Evolutionary conservation across 345 rosid species (phyloP), one percentile per base, ranked within the genome.

Genomic region (Viola odorata): DNA sequence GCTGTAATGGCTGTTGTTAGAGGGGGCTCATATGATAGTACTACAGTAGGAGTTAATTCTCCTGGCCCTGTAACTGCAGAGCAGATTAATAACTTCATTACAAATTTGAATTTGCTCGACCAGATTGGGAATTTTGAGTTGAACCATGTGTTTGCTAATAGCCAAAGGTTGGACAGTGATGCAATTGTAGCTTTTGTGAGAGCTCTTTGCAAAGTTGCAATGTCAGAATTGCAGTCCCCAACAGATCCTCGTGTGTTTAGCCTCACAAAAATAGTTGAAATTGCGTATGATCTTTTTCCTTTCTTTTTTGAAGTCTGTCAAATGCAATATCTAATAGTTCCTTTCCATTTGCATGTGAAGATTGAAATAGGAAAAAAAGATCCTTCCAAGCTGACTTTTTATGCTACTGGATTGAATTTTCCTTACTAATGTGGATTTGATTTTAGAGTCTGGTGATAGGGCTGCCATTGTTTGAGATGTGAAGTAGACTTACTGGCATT

Each of bases 171-270:
- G 80, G 87, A 87, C 75, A 87, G 95, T 69, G 96, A 91, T 64
- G 96, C 89, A 53, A 91, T 91, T 61, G 94, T 91, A 64, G 91
- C 96, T 68, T 91, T 91, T 73, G 95, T 91, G 60, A 91, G 81
- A 81, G 88, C 98, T 41, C 86, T 91, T 61, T 89, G 94, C 85
- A 91, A 91, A 79, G 98, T 91, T 75, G 74, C 96, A 55, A 89
- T 91, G 77, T 79, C 82, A 48, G 98, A 91, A 75, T 78, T 91
- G 85, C 98, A 89, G 77, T 89, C 96, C 72, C 94, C 91, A 55
- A 89, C 96, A n/a, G 98, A 91, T 62, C 98, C 98, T 72, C 96
- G 98, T 65, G 98, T 91, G 50, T 91, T 91, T 81, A 82, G 98
- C 83, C 88, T 91, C 60, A 91, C 98, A 57, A 91, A 91, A 83